phyloP scores from a whole-genome alignment of 2,329 filamentous ascomycete genomes.

The Exophiala dermatitidis region DNA sequence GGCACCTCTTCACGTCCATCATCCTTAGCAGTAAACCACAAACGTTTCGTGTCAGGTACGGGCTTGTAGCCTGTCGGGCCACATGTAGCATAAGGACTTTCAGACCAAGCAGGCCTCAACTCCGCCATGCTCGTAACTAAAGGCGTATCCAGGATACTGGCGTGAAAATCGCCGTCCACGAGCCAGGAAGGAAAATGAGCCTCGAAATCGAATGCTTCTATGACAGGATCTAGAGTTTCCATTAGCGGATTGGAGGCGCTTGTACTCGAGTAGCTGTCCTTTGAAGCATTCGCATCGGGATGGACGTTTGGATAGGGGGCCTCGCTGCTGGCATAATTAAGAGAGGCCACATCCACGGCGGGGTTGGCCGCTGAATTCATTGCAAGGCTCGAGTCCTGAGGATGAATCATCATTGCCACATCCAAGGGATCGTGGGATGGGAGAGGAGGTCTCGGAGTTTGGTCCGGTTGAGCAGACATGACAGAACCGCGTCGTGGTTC shows the following conservation, averaged over 20 bases:
- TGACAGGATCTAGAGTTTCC: constrained; percentile 7
- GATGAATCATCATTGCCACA: neutral
- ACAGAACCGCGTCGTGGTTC: neutral
- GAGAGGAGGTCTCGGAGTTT: constrained; percentile 1
- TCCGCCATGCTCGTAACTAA: constrained; percentile 19
- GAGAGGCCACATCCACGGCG: neutral
- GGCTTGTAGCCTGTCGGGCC: constrained; percentile 8
- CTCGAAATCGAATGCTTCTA: constrained; percentile 20
- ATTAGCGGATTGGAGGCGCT: constrained; percentile 2
- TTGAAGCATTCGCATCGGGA: neutral
- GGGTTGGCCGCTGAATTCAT: neutral
- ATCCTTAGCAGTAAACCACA: constrained; percentile 18
- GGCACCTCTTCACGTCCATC: constrained; percentile 12
- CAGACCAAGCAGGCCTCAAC: constrained; percentile 16
- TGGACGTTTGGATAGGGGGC: neutral
- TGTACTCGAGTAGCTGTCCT: constrained; percentile 2
- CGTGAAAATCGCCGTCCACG: constrained; percentile 18
- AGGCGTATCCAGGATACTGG: constrained; percentile 18
- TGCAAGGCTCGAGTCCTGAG: neutral
- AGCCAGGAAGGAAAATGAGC: constrained; percentile 20
- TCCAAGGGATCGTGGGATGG: neutral
- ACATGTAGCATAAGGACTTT: constrained; percentile 11
- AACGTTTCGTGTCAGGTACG: constrained; percentile 10
- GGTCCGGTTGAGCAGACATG: neutral
- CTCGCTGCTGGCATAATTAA: neutral